phyloP scores from a whole-genome alignment of 2,329 filamentous ascomycete genomes.

The Ascomycota sp. region DNA sequence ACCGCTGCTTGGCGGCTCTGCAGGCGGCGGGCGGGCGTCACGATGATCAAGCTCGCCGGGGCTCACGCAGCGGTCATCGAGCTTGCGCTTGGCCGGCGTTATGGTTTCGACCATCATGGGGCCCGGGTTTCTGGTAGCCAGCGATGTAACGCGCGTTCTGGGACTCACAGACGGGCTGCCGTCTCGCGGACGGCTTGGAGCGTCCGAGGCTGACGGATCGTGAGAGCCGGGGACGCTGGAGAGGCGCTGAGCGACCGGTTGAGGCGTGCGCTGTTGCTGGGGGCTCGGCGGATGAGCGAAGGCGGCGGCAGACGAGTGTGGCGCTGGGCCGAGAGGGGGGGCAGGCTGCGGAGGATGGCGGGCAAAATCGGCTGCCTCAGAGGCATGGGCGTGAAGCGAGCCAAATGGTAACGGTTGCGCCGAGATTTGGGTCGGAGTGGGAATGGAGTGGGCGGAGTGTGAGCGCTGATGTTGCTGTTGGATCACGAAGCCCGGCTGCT shows the following conservation, averaged over 20 bases:
- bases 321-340: slow-evolving; percentile 32
- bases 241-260: slow-evolving; percentile 3
- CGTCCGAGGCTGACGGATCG: slow-evolving; percentile 20
- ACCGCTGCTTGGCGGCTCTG: slow-evolving; percentile 25
- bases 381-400: slow-evolving; percentile 29
- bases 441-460: slow-evolving; percentile 35
- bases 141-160: slow-evolving; percentile 43
- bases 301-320: slow-evolving; percentile 6
- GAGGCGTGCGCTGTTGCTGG: slow-evolving; percentile 30
- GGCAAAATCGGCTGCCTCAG: slow-evolving; percentile 16
- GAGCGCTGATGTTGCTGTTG: slow-evolving; percentile 32
- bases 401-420: slow-evolving; percentile 34
- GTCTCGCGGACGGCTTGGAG: slow-evolving; percentile 36
- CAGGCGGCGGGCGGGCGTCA: slow-evolving; percentile 26
- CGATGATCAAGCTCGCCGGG: slow-evolving; percentile 30
- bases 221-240: slow-evolving; percentile 21
- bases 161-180: slow-evolving; percentile 58
- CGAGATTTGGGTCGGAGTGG: slow-evolving; percentile 43
- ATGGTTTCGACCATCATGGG: slow-evolving; percentile 10
- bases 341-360: slow-evolving; percentile 33
- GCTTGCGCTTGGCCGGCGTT: slow-evolving; percentile 19
- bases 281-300: slow-evolving; percentile 34
- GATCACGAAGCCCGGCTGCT: neutral
- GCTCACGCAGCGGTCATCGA: slow-evolving; percentile 20
- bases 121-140: no score